A percentile compares a stretch with the other conserved stretches of the same genome.
Conservation (phyloP, 2,329 filamentous ascomycete species). For the Colletotrichum lupini region DNA sequence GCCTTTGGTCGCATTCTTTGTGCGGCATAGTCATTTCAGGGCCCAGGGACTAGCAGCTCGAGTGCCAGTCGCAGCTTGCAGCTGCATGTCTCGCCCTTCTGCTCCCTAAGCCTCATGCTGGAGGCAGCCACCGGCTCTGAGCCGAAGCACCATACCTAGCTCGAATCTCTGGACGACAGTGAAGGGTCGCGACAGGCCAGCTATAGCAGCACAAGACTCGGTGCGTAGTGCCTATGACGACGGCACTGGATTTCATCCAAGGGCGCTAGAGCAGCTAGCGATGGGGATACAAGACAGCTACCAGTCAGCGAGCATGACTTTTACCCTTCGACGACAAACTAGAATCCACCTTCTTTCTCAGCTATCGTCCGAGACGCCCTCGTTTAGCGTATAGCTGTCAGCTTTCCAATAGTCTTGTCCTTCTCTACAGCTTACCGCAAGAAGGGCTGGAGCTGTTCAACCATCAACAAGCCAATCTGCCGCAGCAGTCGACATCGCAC, state of each 20-base stretch:
- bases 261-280: background rate
- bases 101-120: conserved; percentile 22
- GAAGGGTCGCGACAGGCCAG: background rate
- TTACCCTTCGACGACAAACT: background rate
- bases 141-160: conserved; percentile 9
- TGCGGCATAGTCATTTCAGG: conserved; percentile 15
- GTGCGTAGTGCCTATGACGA: conserved; percentile 8
- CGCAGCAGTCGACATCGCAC: background rate
- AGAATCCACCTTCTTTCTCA: conserved; percentile 5
- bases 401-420: conserved; percentile 18
- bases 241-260: background rate
- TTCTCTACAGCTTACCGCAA: background rate
- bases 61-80: conserved; percentile 27
- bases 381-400: conserved; percentile 1
- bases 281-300: background rate
- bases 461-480: background rate
- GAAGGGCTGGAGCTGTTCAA: background rate
- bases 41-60: conserved; percentile 15
- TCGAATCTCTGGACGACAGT: background rate
- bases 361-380: conserved; percentile 6
- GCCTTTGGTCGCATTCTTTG: conserved; percentile 14
- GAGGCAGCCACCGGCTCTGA: conserved; percentile 26
- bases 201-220: background rate
- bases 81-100: conserved; percentile 29
- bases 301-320: background rate